phyloP scores from a whole-genome alignment of 352 stramenopile species.

The Phytophthora sojae region DNA sequence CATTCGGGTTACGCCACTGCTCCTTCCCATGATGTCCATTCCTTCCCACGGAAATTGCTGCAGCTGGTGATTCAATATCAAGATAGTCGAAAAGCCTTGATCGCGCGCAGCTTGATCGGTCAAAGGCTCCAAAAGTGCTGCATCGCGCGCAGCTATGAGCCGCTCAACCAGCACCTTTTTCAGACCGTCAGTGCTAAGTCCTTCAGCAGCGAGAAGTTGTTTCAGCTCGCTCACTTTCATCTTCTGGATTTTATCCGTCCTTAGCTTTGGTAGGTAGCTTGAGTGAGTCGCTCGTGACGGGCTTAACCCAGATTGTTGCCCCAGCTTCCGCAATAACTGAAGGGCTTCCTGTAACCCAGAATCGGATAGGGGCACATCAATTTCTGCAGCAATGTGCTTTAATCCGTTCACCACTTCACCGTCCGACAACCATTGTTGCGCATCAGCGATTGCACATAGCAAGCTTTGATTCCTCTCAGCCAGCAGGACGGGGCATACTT shows the following conservation, averaged over 20 bases:
- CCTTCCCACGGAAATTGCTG: constrained; percentile 88
- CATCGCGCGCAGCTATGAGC: constrained; percentile 43
- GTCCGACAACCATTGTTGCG: constrained; percentile 46
- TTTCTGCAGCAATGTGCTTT: constrained; percentile 43
- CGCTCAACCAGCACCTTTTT: constrained; percentile 65
- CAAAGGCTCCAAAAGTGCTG: constrained; percentile 10
- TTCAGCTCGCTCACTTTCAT: constrained; percentile 61
- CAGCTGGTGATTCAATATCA: constrained; percentile 70
- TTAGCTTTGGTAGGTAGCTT: constrained; percentile 28
- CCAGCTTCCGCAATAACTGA: constrained; percentile 23
- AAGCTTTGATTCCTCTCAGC: constrained; percentile 35
- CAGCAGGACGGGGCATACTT: constrained; percentile 14
- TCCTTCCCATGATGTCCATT: constrained; percentile 57
- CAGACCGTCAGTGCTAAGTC: constrained; percentile 46
- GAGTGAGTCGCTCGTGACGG: constrained; percentile 14
- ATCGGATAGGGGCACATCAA: constrained; percentile 30
- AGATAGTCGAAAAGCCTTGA: constrained; percentile 46
- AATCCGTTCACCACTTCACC: constrained; percentile 52
- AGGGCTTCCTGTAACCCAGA: constrained; percentile 30
- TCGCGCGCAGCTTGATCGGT: neutral
- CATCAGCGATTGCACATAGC: constrained; percentile 45
- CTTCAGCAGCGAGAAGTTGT: constrained; percentile 36
- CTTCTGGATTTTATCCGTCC: constrained; percentile 41
- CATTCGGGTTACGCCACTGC: constrained; percentile 70
- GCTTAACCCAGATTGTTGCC: constrained; percentile 3